Conservation (phyloP, 2,329 filamentous ascomycete genomes). For the Leptodontidium sp. region DNA sequence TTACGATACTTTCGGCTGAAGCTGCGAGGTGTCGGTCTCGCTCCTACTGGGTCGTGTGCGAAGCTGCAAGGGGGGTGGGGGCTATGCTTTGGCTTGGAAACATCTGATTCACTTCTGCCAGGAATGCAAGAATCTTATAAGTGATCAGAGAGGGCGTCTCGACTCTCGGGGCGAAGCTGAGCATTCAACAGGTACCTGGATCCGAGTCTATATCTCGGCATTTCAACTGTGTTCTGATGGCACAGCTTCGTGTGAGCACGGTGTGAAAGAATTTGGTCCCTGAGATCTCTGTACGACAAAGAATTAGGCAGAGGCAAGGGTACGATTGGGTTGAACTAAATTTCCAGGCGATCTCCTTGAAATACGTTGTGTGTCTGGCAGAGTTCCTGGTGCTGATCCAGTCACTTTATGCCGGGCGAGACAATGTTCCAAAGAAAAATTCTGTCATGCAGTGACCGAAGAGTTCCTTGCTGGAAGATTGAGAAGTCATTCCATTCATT, state of each 20-base stretch:
- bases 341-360: background rate
- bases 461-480: conserved; percentile 12
- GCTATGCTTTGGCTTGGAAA: conserved; percentile 16
- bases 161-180: background rate
- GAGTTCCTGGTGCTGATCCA: conserved; percentile 18
- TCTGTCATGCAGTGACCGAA: background rate
- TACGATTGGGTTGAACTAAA: background rate
- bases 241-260: conserved; percentile 8
- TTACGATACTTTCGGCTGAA: background rate
- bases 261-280: background rate
- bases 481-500: conserved; percentile 42
- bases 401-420: conserved; percentile 1
- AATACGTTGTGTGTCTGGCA: background rate
- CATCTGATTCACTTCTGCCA: background rate
- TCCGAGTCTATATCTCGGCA: background rate
- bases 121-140: conserved; percentile 14
- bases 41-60: background rate
- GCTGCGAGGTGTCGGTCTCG: conserved; percentile 5
- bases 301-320: background rate
- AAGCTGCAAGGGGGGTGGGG: conserved; percentile 17
- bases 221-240: background rate
- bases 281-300: background rate
- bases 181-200: background rate
- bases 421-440: conserved; percentile 20
- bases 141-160: background rate